Evolutionary conservation across 2,329 filamentous ascomycete genomes (phyloP).

Genomic region (Plectosphaerella plurivora): DNA sequence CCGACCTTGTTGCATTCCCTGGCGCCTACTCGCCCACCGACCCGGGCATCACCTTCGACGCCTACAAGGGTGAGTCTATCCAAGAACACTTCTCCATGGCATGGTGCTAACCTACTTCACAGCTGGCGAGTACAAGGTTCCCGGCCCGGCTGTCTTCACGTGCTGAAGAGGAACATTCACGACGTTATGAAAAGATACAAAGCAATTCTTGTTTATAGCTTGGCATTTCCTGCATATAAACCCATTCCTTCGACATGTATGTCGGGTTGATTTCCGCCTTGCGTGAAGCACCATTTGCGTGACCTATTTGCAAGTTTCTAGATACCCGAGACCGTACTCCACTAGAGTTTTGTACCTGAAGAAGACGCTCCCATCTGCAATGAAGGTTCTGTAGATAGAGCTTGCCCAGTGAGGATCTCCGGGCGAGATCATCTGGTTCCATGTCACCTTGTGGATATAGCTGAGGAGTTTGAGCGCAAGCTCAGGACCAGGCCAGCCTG

Average conservation of each 20-base stretch:
- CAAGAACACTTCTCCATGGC: background rate
- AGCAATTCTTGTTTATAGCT: too few relatives aligned
- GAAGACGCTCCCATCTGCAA: background rate
- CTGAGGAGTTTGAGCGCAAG: slow-evolving; percentile 1
- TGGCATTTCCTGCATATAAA: too few relatives aligned
- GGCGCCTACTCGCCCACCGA: slow-evolving; percentile 47
- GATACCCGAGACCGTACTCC: too few relatives aligned
- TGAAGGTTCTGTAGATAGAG: background rate
- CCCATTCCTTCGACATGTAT: too few relatives aligned
- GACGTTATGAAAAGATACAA: too few relatives aligned
- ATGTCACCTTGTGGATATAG: background rate
- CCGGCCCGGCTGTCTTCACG: slow-evolving; percentile 40
- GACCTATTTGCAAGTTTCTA: too few relatives aligned
- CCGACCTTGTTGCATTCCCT: slow-evolving; percentile 43
- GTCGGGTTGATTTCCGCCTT: too few relatives aligned
- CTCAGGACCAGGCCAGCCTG: background rate
- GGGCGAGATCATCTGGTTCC: background rate
- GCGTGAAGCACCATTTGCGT: too few relatives aligned
- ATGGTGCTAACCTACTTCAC: slow-evolving; percentile 1
- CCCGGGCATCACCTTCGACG: slow-evolving; percentile 47
- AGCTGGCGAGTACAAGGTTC: slow-evolving; percentile 36
- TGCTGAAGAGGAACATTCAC: slow-evolving; percentile 19
- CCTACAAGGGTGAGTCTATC: slow-evolving; percentile 37
- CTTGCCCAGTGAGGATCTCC: background rate
- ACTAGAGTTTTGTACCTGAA: background rate